Percentiles rank a stretch among this genome's conserved stretches.
Conservation (phyloP, 306 rosid species). For the Notholithocarpus densiflorus region DNA sequence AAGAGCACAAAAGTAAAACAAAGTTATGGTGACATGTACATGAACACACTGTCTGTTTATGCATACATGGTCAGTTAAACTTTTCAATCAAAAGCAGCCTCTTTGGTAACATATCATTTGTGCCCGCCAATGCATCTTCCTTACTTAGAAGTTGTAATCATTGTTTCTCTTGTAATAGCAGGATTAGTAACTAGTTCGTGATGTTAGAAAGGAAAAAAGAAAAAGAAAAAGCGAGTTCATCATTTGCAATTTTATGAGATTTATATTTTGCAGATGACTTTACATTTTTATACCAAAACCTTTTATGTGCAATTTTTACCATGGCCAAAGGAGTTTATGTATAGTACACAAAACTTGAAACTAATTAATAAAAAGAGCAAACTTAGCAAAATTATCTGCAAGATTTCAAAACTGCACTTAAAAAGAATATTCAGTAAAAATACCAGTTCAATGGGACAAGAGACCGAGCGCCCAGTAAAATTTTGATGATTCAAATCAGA, state of each 20-base stretch:
- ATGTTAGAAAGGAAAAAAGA: background rate
- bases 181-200: background rate
- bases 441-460: no score
- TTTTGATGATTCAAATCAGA: no score
- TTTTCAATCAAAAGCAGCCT: background rate
- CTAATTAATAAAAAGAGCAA: no score
- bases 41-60: background rate
- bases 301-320: no score
- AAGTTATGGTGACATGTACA: background rate
- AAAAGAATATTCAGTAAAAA: no score
- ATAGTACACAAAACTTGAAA: no score
- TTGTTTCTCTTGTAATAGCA: background rate
- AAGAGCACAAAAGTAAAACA: constrained; percentile 9
- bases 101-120: background rate
- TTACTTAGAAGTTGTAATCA: background rate
- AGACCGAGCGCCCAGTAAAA: no score
- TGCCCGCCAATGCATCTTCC: background rate
- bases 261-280: background rate
- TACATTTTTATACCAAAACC: background rate
- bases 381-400: no score
- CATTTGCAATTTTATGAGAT: background rate
- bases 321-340: no score
- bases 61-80: background rate
- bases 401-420: no score
- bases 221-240: background rate